A percentile compares a stretch with the other conserved stretches of the same genome.
phyloP scores from a whole-genome alignment of 2,329 filamentous ascomycete genomes.

The Alternaria arbusti region DNA sequence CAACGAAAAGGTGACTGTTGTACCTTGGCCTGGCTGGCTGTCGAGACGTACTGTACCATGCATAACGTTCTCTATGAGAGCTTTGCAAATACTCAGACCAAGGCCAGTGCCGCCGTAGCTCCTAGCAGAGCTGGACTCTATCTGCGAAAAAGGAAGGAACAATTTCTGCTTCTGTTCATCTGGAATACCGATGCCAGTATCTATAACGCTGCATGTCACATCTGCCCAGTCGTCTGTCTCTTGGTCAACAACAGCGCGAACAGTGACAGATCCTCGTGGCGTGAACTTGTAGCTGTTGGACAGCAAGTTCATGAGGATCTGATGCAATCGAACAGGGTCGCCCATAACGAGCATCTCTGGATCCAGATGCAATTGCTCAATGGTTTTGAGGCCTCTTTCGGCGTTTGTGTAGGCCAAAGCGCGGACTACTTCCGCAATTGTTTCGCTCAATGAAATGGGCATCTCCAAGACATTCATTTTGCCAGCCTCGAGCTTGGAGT shows the following conservation, averaged over 20 bases:
- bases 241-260: slow-evolving; percentile 74
- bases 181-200: slow-evolving; percentile 91
- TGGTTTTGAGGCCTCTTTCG: slow-evolving; percentile 65
- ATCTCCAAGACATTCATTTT: slow-evolving; percentile 67
- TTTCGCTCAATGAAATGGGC: slow-evolving; percentile 60
- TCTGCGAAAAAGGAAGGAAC: slow-evolving; percentile 92
- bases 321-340: slow-evolving; percentile 59
- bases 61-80: slow-evolving; percentile 90
- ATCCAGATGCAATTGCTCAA: slow-evolving; percentile 63
- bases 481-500: slow-evolving; percentile 60
- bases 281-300: slow-evolving; percentile 96
- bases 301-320: slow-evolving; percentile 76
- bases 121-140: slow-evolving; percentile 85
- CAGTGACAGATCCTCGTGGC: slow-evolving; percentile 82
- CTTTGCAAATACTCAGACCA: slow-evolving; percentile 92
- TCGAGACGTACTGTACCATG: slow-evolving; percentile 83
- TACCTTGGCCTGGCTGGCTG: slow-evolving; percentile 74
- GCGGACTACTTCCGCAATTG: slow-evolving; percentile 68
- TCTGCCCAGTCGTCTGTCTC: slow-evolving; percentile 74
- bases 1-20: slow-evolving; percentile 78
- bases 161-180: slow-evolving; percentile 81
- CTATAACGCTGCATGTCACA: slow-evolving; percentile 83
- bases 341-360: slow-evolving; percentile 60
- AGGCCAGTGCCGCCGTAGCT: slow-evolving; percentile 93
- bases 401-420: slow-evolving; percentile 69